Base-by-base conservation (phyloP, 768 basidiomycete species). In the Lactifluus pinguis region DNA sequence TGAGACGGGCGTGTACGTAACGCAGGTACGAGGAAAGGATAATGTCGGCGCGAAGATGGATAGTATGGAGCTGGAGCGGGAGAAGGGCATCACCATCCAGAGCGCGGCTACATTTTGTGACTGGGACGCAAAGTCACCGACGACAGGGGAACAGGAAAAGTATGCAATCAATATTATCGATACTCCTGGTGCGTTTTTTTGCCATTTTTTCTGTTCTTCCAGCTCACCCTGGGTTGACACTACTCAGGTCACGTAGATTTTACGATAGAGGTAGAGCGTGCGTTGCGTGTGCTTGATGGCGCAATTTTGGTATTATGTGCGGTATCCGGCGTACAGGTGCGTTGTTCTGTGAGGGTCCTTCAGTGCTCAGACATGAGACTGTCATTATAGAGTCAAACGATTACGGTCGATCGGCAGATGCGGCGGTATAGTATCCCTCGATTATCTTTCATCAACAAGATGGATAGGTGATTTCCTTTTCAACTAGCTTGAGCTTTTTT, bases 1-100 rank as follows among this genome's bases (percentile, higher is more conserved):
- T 49, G 47, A 62, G 13, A 44, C 1, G 39, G 1, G 15, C 15
- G 29, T 53, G 6, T 11, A 10, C 61, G 19, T n/a, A 34, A 44
- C 6, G 17, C 68, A 92, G 89, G 92, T 95, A 62, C 81, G 97
- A 62, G 97, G 97, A 48, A 82, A 89, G 56, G 97, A 99, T 72
- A 85, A 87, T 32, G 94, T 98, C 19, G 97, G 97, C 55, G 97
- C 97, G 8, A 99, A 99, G 78, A 99, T 99, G 97, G 97, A 99
- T 73, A 92, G 88, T 11, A 99, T 99, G 97, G 97, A 99, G 64
- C 78, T 99, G 4, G 97, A 99, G 72, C 80, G 95, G 50, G 97
- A 98, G 74, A 98, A 99, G 76, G 97, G 97, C 42, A 99, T 99
- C 68, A 99, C 97, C 38, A 99, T 99, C 64, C 97, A 99, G 74